These are phyloP conservation scores for Pleurotus pulmonarius DNA, from an alignment of 768 basidiomycete genomes.

Conservation along the genomic window DNA sequence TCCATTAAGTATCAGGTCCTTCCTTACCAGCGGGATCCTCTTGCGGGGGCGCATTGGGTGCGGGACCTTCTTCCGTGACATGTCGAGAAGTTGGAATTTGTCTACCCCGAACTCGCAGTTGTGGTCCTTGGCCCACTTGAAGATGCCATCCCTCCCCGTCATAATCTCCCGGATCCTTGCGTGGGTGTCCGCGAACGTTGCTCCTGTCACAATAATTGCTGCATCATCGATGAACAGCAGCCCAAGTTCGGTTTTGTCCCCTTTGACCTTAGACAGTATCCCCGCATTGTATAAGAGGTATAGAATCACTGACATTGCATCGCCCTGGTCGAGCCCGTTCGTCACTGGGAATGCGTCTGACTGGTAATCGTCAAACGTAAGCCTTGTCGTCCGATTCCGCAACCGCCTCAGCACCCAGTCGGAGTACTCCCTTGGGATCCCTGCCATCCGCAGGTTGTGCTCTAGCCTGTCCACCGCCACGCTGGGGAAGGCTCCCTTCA, in stretches of 20 bases:
- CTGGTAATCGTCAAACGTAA: conserved; percentile 23
- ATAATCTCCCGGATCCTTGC: conserved; percentile 15
- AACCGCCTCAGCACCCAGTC: conserved; percentile 15
- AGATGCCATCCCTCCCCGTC: conserved; percentile 13
- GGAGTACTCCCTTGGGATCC: conserved; percentile 18
- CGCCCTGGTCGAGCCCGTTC: conserved; percentile 24
- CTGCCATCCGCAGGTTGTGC: conserved; percentile 17
- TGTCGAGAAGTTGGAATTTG: conserved; percentile 17
- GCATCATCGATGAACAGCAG: conserved; percentile 17
- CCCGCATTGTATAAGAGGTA: conserved; percentile 20
- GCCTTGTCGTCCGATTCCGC: conserved; percentile 12
- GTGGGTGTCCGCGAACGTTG: conserved; percentile 12
- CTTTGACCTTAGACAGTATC: conserved; percentile 9
- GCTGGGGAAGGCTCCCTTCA: conserved; percentile 25
- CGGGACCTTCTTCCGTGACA: neutral
- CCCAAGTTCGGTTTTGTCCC: too few species aligned
- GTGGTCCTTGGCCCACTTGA: conserved; percentile 24
- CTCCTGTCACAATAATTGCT: conserved; percentile 9
- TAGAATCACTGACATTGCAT: conserved; percentile 20
- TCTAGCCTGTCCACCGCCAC: conserved; percentile 12
- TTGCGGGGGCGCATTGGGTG: conserved; percentile 7
- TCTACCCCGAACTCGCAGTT: conserved; percentile 16
- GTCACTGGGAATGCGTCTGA: conserved; percentile 15
- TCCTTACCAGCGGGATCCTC: neutral
- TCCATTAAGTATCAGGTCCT: conserved; percentile 6